phyloP scores from a whole-genome alignment of 805 yeast genomes.

The Kodamaea fukazawae region DNA sequence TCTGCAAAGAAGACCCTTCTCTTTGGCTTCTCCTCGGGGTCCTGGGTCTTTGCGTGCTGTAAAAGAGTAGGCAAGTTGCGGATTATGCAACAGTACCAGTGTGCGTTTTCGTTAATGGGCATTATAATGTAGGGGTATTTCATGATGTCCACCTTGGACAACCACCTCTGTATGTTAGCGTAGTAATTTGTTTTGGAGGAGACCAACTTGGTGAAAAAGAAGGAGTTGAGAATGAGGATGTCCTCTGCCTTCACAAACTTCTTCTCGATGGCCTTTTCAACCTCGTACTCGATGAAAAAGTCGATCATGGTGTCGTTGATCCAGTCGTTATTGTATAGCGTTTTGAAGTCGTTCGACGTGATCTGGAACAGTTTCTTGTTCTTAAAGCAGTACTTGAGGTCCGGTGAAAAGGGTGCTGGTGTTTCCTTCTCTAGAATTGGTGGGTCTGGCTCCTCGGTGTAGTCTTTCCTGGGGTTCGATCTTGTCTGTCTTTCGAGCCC shows the following conservation, averaged over 20 bases:
- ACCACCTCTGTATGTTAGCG: constrained; percentile 73
- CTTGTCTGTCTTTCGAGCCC: background rate
- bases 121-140: constrained; percentile 60
- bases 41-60: constrained; percentile 10
- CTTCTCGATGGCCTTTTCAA: constrained; percentile 29
- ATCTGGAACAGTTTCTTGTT: constrained; percentile 57
- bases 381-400: constrained; percentile 49
- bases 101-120: constrained; percentile 78
- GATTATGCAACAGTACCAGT: constrained; percentile 86
- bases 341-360: constrained; percentile 68
- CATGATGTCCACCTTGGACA: constrained; percentile 59
- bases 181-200: constrained; percentile 42
- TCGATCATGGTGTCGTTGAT: constrained; percentile 86
- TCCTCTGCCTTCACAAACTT: constrained; percentile 29
- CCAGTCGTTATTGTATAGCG: constrained; percentile 80
- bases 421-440: constrained; percentile 15
- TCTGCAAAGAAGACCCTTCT: constrained; percentile 24
- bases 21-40: background rate
- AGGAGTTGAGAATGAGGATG: constrained; percentile 71
- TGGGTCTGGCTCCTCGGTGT: constrained; percentile 4
- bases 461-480: background rate
- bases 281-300: constrained; percentile 67
- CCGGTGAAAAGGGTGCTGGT: constrained; percentile 44
- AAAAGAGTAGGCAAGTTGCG: constrained; percentile 46
- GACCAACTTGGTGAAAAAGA: constrained; percentile 69